Evolutionary conservation across 2,329 filamentous ascomycete genomes (phyloP), one percentile per base, ranked within the genome.

Genomic region (Claviceps sorghi): DNA sequence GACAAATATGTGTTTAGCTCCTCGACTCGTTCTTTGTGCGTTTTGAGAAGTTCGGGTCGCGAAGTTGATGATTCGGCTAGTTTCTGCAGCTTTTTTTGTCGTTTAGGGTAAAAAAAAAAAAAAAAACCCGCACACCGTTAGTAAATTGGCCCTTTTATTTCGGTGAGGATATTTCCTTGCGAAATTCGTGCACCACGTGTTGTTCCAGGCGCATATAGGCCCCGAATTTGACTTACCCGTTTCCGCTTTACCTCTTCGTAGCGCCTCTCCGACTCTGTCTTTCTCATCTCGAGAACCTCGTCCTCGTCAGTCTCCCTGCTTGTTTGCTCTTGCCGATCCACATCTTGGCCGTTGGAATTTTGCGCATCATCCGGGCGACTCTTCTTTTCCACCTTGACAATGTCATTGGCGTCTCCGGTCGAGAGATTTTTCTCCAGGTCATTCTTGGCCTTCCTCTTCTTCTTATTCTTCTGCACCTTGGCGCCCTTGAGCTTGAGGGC

Each of bases 1-100:
- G 88, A 93, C 38, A 98, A 72, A 66, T 97, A 96, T 57, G 86
- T 88, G 66, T 98, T 98, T 60, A 97, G 72, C 66, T 96, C 89
- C 67, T 97, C 90, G 44, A 98, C 91, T 11, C 88, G 82, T 72
- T 98, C 87, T 67, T 97, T 97, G 69, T 98, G 93, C 32, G 90
- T 95, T 75, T 96, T 97, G 59, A 91, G 80, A 17, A 94, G 84
- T 65, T 96, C 90, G 15, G 84, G 81, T 48, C 74, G 68, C 8
- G 72, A 65, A 7, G 69, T 69, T 2, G 74, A 73, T 3, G 72
- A 70, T 63, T 86, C 83, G 45, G 94, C 72, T 56, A 88, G 76
- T 62, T 95, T 84, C 60, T 93, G 81, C 61, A 97, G 73, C 88
- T 93, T 59, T 47, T 32, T 22, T 22, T 42, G 22, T 42, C 13